Conservation (phyloP, 2,329 filamentous ascomycete species). For the Apiospora kogelbergensis region DNA sequence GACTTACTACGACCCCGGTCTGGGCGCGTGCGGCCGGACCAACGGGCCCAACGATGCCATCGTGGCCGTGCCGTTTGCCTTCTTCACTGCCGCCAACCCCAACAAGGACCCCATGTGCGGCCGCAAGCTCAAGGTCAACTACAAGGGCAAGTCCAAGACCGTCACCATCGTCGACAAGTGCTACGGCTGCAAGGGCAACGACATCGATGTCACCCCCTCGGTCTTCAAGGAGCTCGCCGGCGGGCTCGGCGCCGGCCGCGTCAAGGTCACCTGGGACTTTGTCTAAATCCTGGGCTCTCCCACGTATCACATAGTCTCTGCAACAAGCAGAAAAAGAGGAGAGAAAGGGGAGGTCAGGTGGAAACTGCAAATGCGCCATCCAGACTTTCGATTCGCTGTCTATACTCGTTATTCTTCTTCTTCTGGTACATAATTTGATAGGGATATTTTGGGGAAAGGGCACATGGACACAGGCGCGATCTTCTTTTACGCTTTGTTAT, state of each 20-base stretch:
- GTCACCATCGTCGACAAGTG: constrained; percentile 34
- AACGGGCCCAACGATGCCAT: constrained; percentile 10
- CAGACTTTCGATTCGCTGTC: background rate
- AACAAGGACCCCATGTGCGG: constrained; percentile 17
- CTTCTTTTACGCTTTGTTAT: background rate
- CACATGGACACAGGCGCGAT: background rate
- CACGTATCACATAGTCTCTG: background rate
- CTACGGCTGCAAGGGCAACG: constrained; percentile 22
- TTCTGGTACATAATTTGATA: background rate
- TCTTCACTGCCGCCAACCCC: constrained; percentile 16
- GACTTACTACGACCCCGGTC: constrained; percentile 11
- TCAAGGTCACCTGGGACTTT: constrained; percentile 23
- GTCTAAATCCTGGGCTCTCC: background rate
- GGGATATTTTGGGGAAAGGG: background rate
- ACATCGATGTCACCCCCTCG: constrained; percentile 31
- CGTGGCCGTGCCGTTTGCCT: constrained; percentile 1
- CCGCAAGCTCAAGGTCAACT: constrained; percentile 14
- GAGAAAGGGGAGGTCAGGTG: background rate
- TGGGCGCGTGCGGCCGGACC: constrained; percentile 12
- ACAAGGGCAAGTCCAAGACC: constrained; percentile 21
- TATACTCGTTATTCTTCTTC: background rate
- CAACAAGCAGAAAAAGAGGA: background rate
- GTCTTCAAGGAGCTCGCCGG: constrained; percentile 27
- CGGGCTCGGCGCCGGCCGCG: constrained; percentile 23
- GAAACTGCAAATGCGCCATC: background rate